phyloP scores from a whole-genome alignment of 2,329 filamentous ascomycete species.

The Aspergillus sp. region DNA sequence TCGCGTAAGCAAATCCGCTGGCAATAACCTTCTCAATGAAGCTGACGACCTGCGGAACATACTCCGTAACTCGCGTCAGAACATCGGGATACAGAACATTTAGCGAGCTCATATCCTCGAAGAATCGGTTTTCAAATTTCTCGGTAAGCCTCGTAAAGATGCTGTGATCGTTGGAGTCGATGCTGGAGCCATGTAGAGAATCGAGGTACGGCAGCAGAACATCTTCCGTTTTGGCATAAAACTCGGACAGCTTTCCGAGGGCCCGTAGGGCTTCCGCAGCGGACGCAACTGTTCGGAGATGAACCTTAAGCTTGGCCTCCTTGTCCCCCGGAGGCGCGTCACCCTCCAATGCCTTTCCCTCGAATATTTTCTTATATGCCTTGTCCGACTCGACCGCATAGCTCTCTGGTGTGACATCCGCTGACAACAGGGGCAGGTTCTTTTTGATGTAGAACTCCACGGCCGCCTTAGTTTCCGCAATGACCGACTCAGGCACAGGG shows the following conservation, averaged over 20 bases:
- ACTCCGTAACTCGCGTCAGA: slow-evolving; percentile 88
- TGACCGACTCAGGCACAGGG: neutral
- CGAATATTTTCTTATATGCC: slow-evolving; percentile 54
- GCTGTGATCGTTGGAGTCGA: slow-evolving; percentile 60
- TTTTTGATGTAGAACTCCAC: slow-evolving; percentile 50
- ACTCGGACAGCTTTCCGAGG: slow-evolving; percentile 35
- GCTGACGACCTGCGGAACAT: slow-evolving; percentile 77
- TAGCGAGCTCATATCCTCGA: slow-evolving; percentile 79
- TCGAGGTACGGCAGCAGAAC: slow-evolving; percentile 83
- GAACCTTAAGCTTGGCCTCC: slow-evolving; percentile 88
- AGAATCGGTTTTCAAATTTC: slow-evolving; percentile 83
- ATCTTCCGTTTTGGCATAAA: slow-evolving; percentile 60
- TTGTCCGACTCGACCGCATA: slow-evolving; percentile 50
- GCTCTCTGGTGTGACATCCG: slow-evolving; percentile 43
- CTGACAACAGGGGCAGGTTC: slow-evolving; percentile 58
- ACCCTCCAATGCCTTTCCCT: slow-evolving; percentile 54
- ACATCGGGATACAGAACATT: slow-evolving; percentile 82
- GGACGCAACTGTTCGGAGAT: slow-evolving; percentile 62
- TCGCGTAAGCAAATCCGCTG: slow-evolving; percentile 80
- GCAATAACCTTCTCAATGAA: slow-evolving; percentile 81
- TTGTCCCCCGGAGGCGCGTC: slow-evolving; percentile 64
- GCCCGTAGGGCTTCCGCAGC: slow-evolving; percentile 51
- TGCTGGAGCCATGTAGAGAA: slow-evolving; percentile 52
- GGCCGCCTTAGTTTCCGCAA: neutral
- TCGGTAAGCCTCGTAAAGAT: slow-evolving; percentile 86